A percentile compares a stretch with the other conserved stretches of the same genome.
phyloP scores from a whole-genome alignment of 345 rosid species.

The Hypericum perforatum region DNA sequence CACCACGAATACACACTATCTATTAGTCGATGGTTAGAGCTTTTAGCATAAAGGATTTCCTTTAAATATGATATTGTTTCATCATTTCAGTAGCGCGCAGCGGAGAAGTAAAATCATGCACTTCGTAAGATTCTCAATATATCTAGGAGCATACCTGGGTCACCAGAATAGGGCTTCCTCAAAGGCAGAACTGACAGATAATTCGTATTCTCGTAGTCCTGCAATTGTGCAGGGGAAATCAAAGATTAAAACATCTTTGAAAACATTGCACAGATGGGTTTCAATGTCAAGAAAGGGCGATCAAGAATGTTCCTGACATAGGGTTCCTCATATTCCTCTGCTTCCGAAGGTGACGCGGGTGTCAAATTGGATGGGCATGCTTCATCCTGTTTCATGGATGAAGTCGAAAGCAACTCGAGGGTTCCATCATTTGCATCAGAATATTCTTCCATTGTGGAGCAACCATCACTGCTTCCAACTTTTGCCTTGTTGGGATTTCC shows the following conservation, averaged over 20 bases:
- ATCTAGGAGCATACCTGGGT: slow-evolving; percentile 13
- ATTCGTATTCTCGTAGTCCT: slow-evolving; percentile 14
- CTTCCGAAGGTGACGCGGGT: slow-evolving; percentile 14
- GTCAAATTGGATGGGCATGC: slow-evolving; percentile 10
- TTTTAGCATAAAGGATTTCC: no score
- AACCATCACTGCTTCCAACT: slow-evolving; percentile 16
- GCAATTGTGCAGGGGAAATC: slow-evolving; percentile 5
- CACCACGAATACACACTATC: no score
- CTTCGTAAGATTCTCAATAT: no score
- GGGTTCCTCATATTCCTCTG: background rate
- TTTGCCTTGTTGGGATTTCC: slow-evolving; percentile 21
- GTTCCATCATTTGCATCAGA: slow-evolving; percentile 10
- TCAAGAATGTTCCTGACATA: background rate
- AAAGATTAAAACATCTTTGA: background rate
- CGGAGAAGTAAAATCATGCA: no score
- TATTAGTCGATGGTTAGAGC: no score
- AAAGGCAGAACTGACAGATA: slow-evolving; percentile 21
- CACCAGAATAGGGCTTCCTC: slow-evolving; percentile 21
- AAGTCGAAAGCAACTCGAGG: slow-evolving; percentile 5
- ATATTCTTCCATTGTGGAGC: slow-evolving; percentile 8
- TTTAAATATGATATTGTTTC: no score
- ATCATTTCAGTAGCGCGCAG: no score
- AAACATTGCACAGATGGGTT: background rate
- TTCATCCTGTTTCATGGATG: slow-evolving; percentile 16
- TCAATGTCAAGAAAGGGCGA: background rate